phyloP scores from a whole-genome alignment of 2,329 filamentous ascomycete species.

The Mycocentrospora acerina region DNA sequence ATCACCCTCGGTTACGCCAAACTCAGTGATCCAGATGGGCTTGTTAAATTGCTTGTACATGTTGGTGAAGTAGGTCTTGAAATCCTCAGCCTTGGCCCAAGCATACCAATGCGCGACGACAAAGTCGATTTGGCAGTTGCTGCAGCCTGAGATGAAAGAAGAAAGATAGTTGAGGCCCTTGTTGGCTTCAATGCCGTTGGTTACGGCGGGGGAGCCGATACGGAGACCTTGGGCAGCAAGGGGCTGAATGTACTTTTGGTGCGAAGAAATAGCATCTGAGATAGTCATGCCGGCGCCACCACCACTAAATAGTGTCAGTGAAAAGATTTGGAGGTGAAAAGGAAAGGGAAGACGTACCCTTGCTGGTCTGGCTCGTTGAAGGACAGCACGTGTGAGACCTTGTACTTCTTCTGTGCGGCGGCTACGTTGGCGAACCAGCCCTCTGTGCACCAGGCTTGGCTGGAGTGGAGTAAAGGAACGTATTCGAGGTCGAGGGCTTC shows the following conservation, averaged over 20 bases:
- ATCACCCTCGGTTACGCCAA: slow-evolving; percentile 30
- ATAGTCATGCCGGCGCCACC: slow-evolving; percentile 33
- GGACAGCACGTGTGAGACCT: slow-evolving; percentile 33
- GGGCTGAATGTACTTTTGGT: slow-evolving; percentile 31
- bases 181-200: slow-evolving; percentile 26
- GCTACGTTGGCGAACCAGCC: slow-evolving; percentile 32
- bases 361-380: slow-evolving; percentile 45
- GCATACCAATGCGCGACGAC: slow-evolving; percentile 43
- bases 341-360: slow-evolving; percentile 23
- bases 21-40: slow-evolving; percentile 43
- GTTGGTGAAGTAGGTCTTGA: slow-evolving; percentile 42
- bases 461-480: slow-evolving; percentile 56
- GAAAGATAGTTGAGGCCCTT: slow-evolving; percentile 37
- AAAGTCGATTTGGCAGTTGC: slow-evolving; percentile 38
- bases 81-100: slow-evolving; percentile 31
- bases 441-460: slow-evolving; percentile 27
- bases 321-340: not conserved
- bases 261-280: slow-evolving; percentile 17
- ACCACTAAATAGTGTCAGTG: slow-evolving; percentile 13
- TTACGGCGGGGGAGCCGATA: slow-evolving; percentile 41
- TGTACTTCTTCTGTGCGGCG: slow-evolving; percentile 29
- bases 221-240: slow-evolving; percentile 25
- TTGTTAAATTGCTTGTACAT: slow-evolving; percentile 29
- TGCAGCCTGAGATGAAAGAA: slow-evolving; percentile 28
- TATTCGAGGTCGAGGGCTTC: slow-evolving; percentile 52